Evolutionary conservation across 1,284 basidiomycete species (phyloP).

Genomic region (Tilletia walkeri): DNA sequence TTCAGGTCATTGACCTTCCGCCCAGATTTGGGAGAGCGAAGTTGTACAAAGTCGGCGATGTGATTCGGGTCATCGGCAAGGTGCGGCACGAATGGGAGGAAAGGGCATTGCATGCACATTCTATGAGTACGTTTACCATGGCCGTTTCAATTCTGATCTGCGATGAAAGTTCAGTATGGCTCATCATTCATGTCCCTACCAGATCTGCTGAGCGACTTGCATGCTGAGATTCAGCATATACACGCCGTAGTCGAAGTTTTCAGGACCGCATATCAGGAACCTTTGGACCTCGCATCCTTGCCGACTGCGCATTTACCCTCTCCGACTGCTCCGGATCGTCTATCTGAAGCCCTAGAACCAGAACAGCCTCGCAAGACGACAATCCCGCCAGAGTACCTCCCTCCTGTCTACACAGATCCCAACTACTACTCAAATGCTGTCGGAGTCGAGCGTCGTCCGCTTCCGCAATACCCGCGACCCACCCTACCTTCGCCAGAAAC

Average conservation of each 20-base stretch:
- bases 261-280: background rate
- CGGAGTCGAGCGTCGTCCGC: background rate
- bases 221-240: background rate
- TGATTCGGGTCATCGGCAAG: slow-evolving; percentile 1
- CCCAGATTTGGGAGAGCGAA: background rate
- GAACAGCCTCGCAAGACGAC: background rate
- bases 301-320: background rate
- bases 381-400: slow-evolving; percentile 7
- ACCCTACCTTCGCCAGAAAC: background rate
- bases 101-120: background rate
- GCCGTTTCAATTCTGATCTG: background rate
- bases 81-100: background rate
- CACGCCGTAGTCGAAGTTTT: background rate
- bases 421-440: slow-evolving; percentile 1
- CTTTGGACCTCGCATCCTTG: background rate
- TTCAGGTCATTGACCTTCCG: slow-evolving; percentile 27
- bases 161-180: background rate
- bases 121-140: background rate
- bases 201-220: background rate
- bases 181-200: background rate
- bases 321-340: background rate
- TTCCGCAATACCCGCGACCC: background rate
- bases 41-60: background rate
- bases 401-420: slow-evolving; percentile 1
- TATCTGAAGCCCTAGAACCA: too few species aligned